Percentiles rank a stretch among this genome's conserved stretches.
Conservation (phyloP, 192 early-diverging fungal species). For the Gryganskiella cystojenkinii region DNA sequence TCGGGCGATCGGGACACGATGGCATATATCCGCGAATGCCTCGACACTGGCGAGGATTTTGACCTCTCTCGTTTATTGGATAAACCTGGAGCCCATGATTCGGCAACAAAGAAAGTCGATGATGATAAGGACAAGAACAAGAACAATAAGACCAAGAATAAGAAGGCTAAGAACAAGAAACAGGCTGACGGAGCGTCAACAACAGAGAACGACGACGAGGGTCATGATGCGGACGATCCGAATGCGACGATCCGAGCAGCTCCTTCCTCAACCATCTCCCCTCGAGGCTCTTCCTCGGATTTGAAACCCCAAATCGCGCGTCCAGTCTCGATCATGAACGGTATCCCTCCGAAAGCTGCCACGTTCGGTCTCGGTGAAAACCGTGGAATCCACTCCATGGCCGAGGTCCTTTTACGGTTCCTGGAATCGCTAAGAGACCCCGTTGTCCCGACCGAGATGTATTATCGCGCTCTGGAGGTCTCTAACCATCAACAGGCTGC, state of each 20-base stretch:
- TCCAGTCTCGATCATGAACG: conserved; percentile 60
- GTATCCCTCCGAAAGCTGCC: conserved; percentile 50
- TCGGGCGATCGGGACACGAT: conserved; percentile 71
- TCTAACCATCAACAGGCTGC: conserved; percentile 56
- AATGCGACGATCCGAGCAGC: conserved; percentile 12
- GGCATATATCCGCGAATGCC: conserved; percentile 77
- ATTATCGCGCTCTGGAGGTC: conserved; percentile 70
- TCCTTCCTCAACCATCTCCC: conserved; percentile 16
- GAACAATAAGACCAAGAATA: conserved; percentile 1
- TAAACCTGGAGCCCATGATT: conserved; percentile 1
- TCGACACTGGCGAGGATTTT: conserved; percentile 81
- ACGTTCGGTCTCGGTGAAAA: conserved; percentile 64
- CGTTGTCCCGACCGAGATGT: conserved; percentile 74
- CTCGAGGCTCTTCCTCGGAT: conserved; percentile 43
- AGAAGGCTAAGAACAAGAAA: not conserved
- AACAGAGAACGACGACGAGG: conserved; percentile 36
- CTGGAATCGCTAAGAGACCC: conserved; percentile 78
- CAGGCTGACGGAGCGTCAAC: not conserved
- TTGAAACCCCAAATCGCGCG: conserved; percentile 53
- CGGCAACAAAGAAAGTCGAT: not conserved
- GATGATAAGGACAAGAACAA: not conserved
- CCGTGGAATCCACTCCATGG: conserved; percentile 70
- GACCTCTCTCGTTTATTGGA: conserved; percentile 61
- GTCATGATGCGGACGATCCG: conserved; percentile 36
- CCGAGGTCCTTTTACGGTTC: conserved; percentile 75